Base-by-base conservation (phyloP, 768 basidiomycete genomes). In the Russula foetens region DNA sequence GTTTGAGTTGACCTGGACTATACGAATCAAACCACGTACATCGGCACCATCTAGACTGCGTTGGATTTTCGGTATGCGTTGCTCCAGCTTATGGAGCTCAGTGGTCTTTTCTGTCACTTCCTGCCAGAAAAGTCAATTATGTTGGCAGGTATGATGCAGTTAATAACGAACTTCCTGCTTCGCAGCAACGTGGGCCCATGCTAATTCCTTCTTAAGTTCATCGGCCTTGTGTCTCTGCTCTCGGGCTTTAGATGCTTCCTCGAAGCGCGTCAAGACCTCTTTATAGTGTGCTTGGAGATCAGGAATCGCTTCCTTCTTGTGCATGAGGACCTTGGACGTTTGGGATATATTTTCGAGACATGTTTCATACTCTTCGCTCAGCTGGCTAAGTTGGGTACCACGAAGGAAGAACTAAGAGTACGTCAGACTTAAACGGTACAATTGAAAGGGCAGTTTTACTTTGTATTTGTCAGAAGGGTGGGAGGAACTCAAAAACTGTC, bases 341-440 rank as follows among this genome's bases (percentile, higher is more conserved):
- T 82, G 79, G 39, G 78, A 78, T 66, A 92, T 88, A 67, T 92
- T 89, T 53, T 84, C 77, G 19, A 84, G 72, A 63, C 92, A 88
- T 0, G 79, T 76, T 35, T 88, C 83, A 68, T 99, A 99, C 70
- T 95, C 91, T 21, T 91, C 85, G 4, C 81, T 83, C 47, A 99
- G 85, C 67, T 96, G 90, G 38, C 83, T 81, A 17, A 99, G 83
- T 66, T 93, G 91, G 0, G 97, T 98, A 17, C 97, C 97, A 38
- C 85, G 82, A 35, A 98, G 81, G 81, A 98, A 98, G 73, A 98
- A 93, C 93, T 96, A 65, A 0, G 44, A 50, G 59, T 51, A 7
- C 17, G 45, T 35, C 41, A 63, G 38, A 63, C 52, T 29, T 65
- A 51, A 46, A 15, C 12, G 19, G 50, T 3, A 14, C 21, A 28